phyloP scores from a whole-genome alignment of 2,329 filamentous ascomycete species.

The Fusarium avenaceum region DNA sequence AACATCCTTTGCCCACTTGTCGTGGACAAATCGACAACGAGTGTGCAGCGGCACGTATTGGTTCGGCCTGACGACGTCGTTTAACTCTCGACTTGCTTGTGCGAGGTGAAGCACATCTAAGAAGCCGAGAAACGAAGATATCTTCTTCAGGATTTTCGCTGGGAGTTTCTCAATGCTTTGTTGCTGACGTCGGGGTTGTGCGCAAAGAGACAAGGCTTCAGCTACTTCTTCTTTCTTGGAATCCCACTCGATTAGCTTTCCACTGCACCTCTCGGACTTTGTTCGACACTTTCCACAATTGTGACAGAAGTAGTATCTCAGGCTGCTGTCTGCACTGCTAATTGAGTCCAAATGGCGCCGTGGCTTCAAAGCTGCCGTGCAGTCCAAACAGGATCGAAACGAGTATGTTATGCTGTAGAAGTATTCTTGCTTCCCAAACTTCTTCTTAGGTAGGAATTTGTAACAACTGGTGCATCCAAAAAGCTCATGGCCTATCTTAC shows the following conservation, averaged over 20 bases:
- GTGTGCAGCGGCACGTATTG: slow-evolving; percentile 29
- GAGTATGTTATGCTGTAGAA: neutral
- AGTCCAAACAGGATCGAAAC: slow-evolving; percentile 35
- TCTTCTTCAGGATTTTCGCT: slow-evolving; percentile 21
- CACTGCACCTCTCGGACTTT: slow-evolving; percentile 28
- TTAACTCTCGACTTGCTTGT: slow-evolving; percentile 11
- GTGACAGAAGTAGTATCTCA: slow-evolving; percentile 44
- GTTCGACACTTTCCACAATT: slow-evolving; percentile 36
- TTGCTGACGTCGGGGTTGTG: neutral
- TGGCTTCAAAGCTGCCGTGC: slow-evolving; percentile 14
- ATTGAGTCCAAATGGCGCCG: slow-evolving; percentile 14
- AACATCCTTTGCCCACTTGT: slow-evolving; percentile 23
- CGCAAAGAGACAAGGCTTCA: slow-evolving; percentile 3
- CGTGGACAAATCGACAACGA: slow-evolving; percentile 24
- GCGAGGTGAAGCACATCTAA: slow-evolving; percentile 20
- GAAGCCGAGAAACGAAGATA: slow-evolving; percentile 21
- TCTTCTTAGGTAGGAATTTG: slow-evolving; percentile 25
- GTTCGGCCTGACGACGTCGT: slow-evolving; percentile 16
- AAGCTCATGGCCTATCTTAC: neutral
- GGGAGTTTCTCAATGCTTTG: slow-evolving; percentile 28
- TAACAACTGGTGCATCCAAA: slow-evolving; percentile 39
- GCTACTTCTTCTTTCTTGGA: neutral
- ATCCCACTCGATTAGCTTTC: neutral
- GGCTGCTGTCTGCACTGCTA: slow-evolving; percentile 1
- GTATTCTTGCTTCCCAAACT: slow-evolving; percentile 2